phyloP scores from a whole-genome alignment of 495 filamentous ascomycete species.

The Ascodesmis nigricans region DNA sequence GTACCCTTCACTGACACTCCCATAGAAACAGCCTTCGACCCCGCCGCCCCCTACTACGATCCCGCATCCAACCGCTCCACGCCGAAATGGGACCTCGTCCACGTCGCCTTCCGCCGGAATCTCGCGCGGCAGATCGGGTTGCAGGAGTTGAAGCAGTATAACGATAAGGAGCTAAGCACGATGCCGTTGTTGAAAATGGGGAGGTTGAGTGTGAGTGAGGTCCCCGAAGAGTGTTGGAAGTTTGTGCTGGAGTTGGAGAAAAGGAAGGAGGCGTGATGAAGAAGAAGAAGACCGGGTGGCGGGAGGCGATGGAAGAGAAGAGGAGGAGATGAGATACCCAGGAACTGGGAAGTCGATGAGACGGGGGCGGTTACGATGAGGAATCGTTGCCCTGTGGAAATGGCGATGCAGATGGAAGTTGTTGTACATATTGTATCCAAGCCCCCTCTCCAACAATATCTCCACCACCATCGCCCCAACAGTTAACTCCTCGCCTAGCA shows the following conservation, averaged over 20 bases:
- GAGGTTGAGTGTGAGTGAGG: constrained; percentile 64
- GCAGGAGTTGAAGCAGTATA: constrained; percentile 45
- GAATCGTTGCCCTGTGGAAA: too few relatives aligned
- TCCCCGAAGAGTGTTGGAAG: constrained; percentile 53
- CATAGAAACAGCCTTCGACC: constrained; percentile 59
- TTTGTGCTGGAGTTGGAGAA: constrained; percentile 42
- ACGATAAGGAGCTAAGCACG: constrained; percentile 43
- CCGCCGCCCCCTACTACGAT: constrained; percentile 63
- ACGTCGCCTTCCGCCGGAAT: constrained; percentile 67
- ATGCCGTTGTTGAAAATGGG: constrained; percentile 66
- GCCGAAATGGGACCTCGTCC: constrained; percentile 74
- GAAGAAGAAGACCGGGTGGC: constrained; percentile 1
- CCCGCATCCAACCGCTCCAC: constrained; percentile 46
- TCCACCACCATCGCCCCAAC: too few relatives aligned
- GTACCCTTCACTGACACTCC: background rate
- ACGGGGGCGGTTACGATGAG: too few relatives aligned
- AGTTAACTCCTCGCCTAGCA: too few relatives aligned
- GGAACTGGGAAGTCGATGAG: too few relatives aligned
- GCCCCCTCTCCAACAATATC: too few relatives aligned
- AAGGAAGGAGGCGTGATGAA: constrained; percentile 11
- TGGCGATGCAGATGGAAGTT: too few relatives aligned
- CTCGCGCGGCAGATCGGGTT: constrained; percentile 50
- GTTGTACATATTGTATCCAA: too few relatives aligned
- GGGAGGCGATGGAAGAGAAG: too few relatives aligned
- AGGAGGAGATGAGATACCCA: too few relatives aligned